A percentile compares a stretch with the other conserved stretches of the same genome.
These are phyloP conservation scores for Fonsecaea monophora DNA, from an alignment of 2,329 filamentous ascomycete genomes.

Conservation along the genomic window DNA sequence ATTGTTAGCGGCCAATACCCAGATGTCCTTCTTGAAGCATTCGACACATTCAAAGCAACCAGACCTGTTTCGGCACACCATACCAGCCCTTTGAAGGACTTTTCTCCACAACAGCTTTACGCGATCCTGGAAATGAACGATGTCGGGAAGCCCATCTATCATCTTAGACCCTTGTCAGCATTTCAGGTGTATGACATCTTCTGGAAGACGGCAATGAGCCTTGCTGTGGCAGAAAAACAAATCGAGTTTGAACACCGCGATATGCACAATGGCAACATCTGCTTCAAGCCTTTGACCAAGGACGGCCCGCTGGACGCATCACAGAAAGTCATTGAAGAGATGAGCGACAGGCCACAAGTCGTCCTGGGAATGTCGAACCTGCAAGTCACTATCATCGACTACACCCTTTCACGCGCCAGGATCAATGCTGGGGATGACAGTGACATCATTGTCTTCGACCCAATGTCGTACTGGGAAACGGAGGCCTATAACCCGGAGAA, in stretches of 20 bases:
- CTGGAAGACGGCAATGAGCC: slow-evolving; percentile 68
- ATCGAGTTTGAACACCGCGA: slow-evolving; percentile 71
- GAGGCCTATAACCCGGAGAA: slow-evolving; percentile 15
- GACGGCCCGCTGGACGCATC: slow-evolving; percentile 46
- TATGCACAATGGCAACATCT: slow-evolving; percentile 71
- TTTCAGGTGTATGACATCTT: slow-evolving; percentile 68
- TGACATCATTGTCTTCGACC: slow-evolving; percentile 31
- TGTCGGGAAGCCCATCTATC: slow-evolving; percentile 62
- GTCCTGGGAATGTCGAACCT: slow-evolving; percentile 60
- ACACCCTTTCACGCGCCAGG: slow-evolving; percentile 69
- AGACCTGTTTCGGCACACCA: neutral
- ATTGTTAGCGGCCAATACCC: slow-evolving; percentile 65
- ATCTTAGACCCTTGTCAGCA: slow-evolving; percentile 49
- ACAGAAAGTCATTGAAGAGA: slow-evolving; percentile 43
- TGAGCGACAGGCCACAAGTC: slow-evolving; percentile 45
- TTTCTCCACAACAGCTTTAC: slow-evolving; percentile 62
- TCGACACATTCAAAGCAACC: slow-evolving; percentile 50
- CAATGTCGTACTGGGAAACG: slow-evolving; percentile 27
- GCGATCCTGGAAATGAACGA: slow-evolving; percentile 71
- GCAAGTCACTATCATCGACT: slow-evolving; percentile 71
- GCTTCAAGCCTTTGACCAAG: slow-evolving; percentile 55
- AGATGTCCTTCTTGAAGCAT: slow-evolving; percentile 55
- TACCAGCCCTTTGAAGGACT: neutral
- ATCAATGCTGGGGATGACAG: slow-evolving; percentile 43
- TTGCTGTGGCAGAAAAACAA: slow-evolving; percentile 67